A percentile compares a stretch with the other conserved stretches of the same genome.
phyloP scores from a whole-genome alignment of 257 asterid genomes.

The Handroanthus guayacan region DNA sequence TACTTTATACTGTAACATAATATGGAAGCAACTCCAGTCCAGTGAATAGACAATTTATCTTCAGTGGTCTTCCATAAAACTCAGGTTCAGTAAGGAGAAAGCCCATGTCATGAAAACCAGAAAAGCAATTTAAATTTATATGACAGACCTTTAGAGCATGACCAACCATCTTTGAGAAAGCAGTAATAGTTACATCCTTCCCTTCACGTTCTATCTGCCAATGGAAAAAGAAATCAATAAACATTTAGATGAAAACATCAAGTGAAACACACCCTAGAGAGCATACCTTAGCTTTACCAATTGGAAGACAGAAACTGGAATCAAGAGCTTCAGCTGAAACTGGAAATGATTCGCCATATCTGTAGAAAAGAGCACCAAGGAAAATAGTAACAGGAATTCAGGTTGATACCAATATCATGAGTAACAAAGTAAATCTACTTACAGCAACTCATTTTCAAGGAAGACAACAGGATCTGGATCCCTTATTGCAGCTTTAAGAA shows the following conservation, averaged over 20 bases:
- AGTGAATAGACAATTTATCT: neutral
- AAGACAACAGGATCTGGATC: slow-evolving; percentile 86
- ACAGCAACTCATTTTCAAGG: slow-evolving; percentile 82
- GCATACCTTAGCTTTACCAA: slow-evolving; percentile 86
- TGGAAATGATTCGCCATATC: slow-evolving; percentile 82
- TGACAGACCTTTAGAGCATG: slow-evolving; percentile 70
- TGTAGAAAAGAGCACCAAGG: slow-evolving; percentile 38
- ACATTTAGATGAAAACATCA: slow-evolving; percentile 28
- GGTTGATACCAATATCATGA: slow-evolving; percentile 16
- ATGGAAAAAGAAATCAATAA: slow-evolving; percentile 28
- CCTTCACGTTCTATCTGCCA: slow-evolving; percentile 76
- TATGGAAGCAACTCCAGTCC: slow-evolving; percentile 1
- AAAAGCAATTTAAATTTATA: slow-evolving; percentile 23
- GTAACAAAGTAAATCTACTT: slow-evolving; percentile 34
- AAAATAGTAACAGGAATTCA: slow-evolving; percentile 1
- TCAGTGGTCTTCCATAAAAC: neutral
- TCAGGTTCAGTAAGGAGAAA: slow-evolving; percentile 3
- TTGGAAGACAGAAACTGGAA: slow-evolving; percentile 78
- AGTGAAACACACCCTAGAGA: slow-evolving; percentile 1
- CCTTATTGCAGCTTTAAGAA: slow-evolving; percentile 86
- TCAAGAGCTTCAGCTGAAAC: slow-evolving; percentile 73
- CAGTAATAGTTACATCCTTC: slow-evolving; percentile 73
- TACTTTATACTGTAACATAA: neutral
- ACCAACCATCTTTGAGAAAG: slow-evolving; percentile 90
- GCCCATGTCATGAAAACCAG: neutral